phyloP scores from a whole-genome alignment of 768 basidiomycete genomes.

The Pisolithus orientalis region DNA sequence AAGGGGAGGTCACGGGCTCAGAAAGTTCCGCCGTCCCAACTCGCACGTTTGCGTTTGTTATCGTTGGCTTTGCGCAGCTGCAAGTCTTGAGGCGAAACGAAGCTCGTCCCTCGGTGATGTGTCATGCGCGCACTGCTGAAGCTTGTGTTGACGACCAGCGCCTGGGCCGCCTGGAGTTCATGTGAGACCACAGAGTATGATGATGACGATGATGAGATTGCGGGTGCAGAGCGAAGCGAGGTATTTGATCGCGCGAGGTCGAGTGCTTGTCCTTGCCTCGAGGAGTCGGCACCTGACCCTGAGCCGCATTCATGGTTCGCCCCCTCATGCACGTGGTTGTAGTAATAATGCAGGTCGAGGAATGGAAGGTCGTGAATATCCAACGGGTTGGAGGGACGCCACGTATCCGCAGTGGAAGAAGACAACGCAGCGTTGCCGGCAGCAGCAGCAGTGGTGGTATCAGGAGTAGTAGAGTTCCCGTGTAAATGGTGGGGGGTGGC shows the following conservation, averaged over 20 bases:
- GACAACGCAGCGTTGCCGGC: not conserved
- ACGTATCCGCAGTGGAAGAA: slow-evolving; percentile 15
- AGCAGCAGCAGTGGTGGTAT: slow-evolving; percentile 3
- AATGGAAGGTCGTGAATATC: slow-evolving; percentile 53
- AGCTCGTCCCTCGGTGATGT: slow-evolving; percentile 49
- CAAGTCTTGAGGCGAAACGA: slow-evolving; percentile 48
- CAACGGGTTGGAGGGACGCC: slow-evolving; percentile 24
- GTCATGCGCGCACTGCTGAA: slow-evolving; percentile 10
- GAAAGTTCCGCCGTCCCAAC: slow-evolving; percentile 45
- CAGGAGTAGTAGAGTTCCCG: slow-evolving; percentile 7
- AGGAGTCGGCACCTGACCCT: slow-evolving; percentile 16
- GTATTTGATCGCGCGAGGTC: slow-evolving; percentile 40
- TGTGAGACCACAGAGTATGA: slow-evolving; percentile 19
- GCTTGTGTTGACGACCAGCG: slow-evolving; percentile 15
- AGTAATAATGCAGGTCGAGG: slow-evolving; percentile 68
- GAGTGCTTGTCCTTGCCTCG: slow-evolving; percentile 43
- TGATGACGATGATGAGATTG: slow-evolving; percentile 14
- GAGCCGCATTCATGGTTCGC: slow-evolving; percentile 16
- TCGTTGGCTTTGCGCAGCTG: slow-evolving; percentile 42
- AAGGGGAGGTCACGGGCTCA: slow-evolving; percentile 5
- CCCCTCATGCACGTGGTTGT: slow-evolving; percentile 20
- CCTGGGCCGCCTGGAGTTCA: slow-evolving; percentile 30
- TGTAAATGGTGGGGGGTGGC: slow-evolving; percentile 18
- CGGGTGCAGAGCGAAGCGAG: slow-evolving; percentile 24
- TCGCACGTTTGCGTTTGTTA: slow-evolving; percentile 52